phyloP scores from a whole-genome alignment of 164 flowering plant species.

The Santalum album region DNA sequence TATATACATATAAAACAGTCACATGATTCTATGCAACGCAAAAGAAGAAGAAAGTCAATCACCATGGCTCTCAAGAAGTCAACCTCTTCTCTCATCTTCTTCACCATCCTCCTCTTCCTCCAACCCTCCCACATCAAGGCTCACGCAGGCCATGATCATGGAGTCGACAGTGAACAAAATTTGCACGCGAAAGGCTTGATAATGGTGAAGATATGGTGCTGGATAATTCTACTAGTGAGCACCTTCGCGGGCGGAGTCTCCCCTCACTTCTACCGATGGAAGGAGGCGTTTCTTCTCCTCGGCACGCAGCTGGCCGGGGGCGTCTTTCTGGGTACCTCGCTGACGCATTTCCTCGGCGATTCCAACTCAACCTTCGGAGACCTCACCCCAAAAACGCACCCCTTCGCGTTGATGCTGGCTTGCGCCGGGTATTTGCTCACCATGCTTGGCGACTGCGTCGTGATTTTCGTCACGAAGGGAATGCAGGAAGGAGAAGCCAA shows the following conservation, averaged over 20 bases:
- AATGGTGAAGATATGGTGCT: constrained; percentile 62
- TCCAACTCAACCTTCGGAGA: constrained; percentile 38
- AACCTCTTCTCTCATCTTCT: too few species aligned
- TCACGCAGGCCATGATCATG: constrained; percentile 23
- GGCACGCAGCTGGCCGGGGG: constrained; percentile 92
- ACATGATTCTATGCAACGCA: too few species aligned
- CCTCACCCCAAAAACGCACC: constrained; percentile 44
- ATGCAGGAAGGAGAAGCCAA: constrained; percentile 16
- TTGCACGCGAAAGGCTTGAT: constrained; percentile 40
- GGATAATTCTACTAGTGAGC: constrained; percentile 49
- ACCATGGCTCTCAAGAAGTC: too few species aligned
- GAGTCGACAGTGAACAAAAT: constrained; percentile 4
- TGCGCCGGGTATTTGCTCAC: constrained; percentile 61
- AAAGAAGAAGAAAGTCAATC: too few species aligned
- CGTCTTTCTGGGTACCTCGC: constrained; percentile 63
- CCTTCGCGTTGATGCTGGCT: constrained; percentile 78
- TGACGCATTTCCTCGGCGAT: constrained; percentile 84
- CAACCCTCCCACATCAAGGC: constrained; percentile 18
- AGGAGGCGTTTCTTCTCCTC: constrained; percentile 58
- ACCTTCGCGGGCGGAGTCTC: constrained; percentile 73
- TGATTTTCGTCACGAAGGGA: constrained; percentile 15
- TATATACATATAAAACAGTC: too few species aligned
- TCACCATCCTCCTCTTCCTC: constrained; percentile 17
- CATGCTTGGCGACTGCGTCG: constrained; percentile 63
- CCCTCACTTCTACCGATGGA: constrained; percentile 75